phyloP scores from a whole-genome alignment of 2,329 filamentous ascomycete species.

The Exophiala sp. region DNA sequence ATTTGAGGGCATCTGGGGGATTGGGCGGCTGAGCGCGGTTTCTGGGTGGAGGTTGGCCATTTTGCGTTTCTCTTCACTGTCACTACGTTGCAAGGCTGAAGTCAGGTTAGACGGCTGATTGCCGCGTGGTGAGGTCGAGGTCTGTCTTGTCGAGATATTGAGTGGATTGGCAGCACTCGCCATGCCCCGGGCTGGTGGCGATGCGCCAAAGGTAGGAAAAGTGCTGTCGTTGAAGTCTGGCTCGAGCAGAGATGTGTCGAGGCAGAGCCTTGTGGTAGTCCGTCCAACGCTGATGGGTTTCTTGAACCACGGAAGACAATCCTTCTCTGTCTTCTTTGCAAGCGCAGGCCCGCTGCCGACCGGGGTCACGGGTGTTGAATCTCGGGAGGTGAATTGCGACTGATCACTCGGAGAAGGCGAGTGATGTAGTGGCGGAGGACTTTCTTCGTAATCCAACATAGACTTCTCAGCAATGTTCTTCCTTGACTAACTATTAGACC shows the following conservation, averaged over 20 bases:
- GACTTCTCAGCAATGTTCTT: constrained; percentile 12
- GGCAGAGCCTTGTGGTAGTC: constrained; percentile 40
- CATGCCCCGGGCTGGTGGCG: constrained; percentile 30
- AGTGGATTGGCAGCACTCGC: constrained; percentile 54
- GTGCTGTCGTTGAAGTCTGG: constrained; percentile 36
- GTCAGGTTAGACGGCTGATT: constrained; percentile 63
- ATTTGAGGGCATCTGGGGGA: constrained; percentile 30
- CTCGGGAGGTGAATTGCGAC: constrained; percentile 50
- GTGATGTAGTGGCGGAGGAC: constrained; percentile 50
- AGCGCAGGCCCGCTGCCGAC: constrained; percentile 45
- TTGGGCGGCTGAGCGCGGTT: constrained; percentile 19
- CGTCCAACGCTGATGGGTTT: constrained; percentile 36
- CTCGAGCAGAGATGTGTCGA: constrained; percentile 33
- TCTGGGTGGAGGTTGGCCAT: constrained; percentile 18
- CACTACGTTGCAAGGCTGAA: constrained; percentile 55
- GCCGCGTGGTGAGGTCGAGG: constrained; percentile 56
- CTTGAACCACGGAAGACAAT: constrained; percentile 45
- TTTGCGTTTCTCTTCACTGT: constrained; percentile 37
- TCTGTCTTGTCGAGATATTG: constrained; percentile 57
- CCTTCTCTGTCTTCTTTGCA: constrained; percentile 40
- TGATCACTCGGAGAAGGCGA: constrained; percentile 48
- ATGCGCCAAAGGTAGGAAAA: constrained; percentile 41
- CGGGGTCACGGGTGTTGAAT: constrained; percentile 48
- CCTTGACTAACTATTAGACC: not conserved
- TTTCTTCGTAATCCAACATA: constrained; percentile 54